Evolutionary conservation across 1,139 yeast species (phyloP).

Genomic region (Sugiyamaella pinicola): DNA sequence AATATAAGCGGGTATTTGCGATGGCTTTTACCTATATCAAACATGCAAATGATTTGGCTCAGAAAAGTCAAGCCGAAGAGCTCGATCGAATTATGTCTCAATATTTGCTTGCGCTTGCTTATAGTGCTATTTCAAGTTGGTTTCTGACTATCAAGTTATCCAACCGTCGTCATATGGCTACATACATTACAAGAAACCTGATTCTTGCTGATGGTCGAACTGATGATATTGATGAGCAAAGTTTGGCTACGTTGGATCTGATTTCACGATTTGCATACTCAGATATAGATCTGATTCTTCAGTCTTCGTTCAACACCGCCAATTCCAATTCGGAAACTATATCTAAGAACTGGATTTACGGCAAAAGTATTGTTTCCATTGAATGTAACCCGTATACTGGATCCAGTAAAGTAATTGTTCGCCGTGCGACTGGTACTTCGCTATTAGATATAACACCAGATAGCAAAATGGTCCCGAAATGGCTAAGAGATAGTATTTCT

Average conservation of each 20-base stretch:
- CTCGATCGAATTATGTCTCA: slow-evolving; percentile 49
- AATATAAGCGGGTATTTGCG: slow-evolving; percentile 77
- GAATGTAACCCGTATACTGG: slow-evolving; percentile 59
- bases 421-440: slow-evolving; percentile 70
- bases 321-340: slow-evolving; percentile 20
- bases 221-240: slow-evolving; percentile 52
- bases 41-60: slow-evolving; percentile 58
- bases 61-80: slow-evolving; percentile 36
- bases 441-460: slow-evolving; percentile 53
- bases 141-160: slow-evolving; percentile 62
- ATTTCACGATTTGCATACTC: slow-evolving; percentile 68
- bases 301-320: slow-evolving; percentile 22
- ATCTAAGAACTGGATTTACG: slow-evolving; percentile 62
- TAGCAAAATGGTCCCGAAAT: slow-evolving; percentile 46
- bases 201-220: slow-evolving; percentile 49
- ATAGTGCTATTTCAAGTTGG: slow-evolving; percentile 72
- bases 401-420: slow-evolving; percentile 52
- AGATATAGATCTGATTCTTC: slow-evolving; percentile 53
- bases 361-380: slow-evolving; percentile 59
- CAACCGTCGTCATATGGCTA: slow-evolving; percentile 61
- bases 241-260: slow-evolving; percentile 67
- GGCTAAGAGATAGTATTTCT: slow-evolving; percentile 21
- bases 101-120: slow-evolving; percentile 65
- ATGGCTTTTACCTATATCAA: slow-evolving; percentile 80
- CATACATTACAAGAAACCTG: slow-evolving; percentile 64